Conservation (phyloP, 2,329 filamentous ascomycete species). For the Monosporascus sp. region DNA sequence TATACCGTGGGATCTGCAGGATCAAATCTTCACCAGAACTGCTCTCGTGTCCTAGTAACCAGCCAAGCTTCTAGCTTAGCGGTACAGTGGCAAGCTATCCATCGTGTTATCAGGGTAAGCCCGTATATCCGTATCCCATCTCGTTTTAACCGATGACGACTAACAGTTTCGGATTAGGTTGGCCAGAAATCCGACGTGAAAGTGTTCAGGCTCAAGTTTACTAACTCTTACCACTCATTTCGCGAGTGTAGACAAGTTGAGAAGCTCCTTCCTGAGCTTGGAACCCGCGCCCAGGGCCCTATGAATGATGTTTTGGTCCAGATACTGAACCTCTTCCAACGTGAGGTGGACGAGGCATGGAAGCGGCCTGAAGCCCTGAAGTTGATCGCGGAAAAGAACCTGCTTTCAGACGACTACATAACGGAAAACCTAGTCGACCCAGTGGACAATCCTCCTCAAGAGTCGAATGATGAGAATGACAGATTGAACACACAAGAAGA, state of each 20-base stretch:
- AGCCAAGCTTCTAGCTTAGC: constrained; percentile 19
- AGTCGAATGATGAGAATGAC: constrained; percentile 1
- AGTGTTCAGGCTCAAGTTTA: constrained; percentile 18
- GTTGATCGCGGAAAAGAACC: constrained; percentile 11
- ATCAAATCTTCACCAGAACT: constrained; percentile 22
- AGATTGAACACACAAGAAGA: neutral
- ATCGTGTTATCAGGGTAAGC: constrained; percentile 25
- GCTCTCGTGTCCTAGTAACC: constrained; percentile 20
- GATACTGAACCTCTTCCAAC: constrained; percentile 23
- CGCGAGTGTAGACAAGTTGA: constrained; percentile 23
- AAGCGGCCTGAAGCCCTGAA: constrained; percentile 12
- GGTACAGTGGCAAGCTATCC: constrained; percentile 20
- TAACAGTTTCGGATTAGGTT: constrained; percentile 14
- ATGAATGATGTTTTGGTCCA: constrained; percentile 15
- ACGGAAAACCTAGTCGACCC: neutral
- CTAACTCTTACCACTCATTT: constrained; percentile 21
- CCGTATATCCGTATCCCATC: too few relatives aligned
- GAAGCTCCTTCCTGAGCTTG: constrained; percentile 23
- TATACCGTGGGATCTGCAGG: constrained; percentile 24
- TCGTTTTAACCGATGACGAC: neutral
- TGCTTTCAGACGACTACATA: constrained; percentile 4
- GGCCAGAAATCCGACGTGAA: constrained; percentile 19
- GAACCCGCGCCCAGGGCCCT: constrained; percentile 14
- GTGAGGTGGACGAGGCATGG: constrained; percentile 17
- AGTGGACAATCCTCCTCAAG: constrained; percentile 1